Evolutionary conservation across 805 yeast species (phyloP), one percentile per base, ranked within the genome.

Genomic region (Barnettozyma botsteinii): DNA sequence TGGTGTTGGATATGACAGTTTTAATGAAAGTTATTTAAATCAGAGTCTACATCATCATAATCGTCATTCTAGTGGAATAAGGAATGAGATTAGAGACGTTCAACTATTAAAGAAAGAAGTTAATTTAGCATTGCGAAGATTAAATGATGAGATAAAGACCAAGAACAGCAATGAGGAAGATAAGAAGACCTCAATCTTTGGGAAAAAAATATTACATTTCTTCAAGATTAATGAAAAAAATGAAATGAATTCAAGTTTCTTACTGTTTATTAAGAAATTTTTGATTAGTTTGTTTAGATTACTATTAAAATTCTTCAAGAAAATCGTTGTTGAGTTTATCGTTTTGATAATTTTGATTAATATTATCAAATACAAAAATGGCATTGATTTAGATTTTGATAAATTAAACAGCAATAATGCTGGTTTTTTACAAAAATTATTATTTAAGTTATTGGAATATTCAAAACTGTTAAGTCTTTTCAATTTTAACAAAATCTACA

Each of bases 41-140:
- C 43, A 31, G 17, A 40, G 28, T 25, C 13, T 31, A 17, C 27
- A 40, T 22, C 33, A 33, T 25, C 10, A 15, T 9, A 33, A 22
- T 26, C 35, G 31, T 11, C 33, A 33, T 21, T 35, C 20, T 22
- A 29, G 44, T 21, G 34, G 17, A 14, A 30, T 46, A 40, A 37
- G 47, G 41, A 46, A 35, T 43, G 47, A 46, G 25, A 17, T 45
- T 32, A 45, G 50, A 32, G 57, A 53, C 27, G 51, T 51, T 23
- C 46, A 45, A 13, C 17, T 38, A 9, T 30, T 57, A 43, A 55
- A 53, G 36, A 52, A 42, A 26, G 62, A 57, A 34, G 48, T 56
- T 20, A 43, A 51, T 8, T 37, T 41, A 18, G 55, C 60, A 3
- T 38, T 57, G 9, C 42, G 52, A 32, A 49, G 45, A 19, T 37